Evolutionary conservation across 2,329 filamentous ascomycete genomes (phyloP), one percentile per base, ranked within the genome.

Genomic region (Penicillium verrucosum): DNA sequence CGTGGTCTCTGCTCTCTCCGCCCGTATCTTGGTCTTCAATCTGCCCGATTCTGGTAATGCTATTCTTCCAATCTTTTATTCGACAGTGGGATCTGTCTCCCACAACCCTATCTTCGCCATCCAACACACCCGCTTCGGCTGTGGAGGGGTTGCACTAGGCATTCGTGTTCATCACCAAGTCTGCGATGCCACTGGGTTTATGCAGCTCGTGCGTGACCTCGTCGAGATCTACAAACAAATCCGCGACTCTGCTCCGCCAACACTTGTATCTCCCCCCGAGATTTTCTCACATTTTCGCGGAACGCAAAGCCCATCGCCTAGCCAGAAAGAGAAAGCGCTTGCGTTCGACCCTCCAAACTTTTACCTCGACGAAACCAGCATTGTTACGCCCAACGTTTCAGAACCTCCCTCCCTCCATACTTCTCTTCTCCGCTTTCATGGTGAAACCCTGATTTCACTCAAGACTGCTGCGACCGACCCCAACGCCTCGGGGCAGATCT

Each of bases 101-200:
- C n/a, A 50, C 23, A 43, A 50, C n/a, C 29, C 52, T 6, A 47
- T 58, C 2, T 34, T 58, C 7, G 56, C 41, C 0, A 41, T 58
- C 21, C 51, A 58, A 34, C 56, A 55, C 37, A 56, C 51, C 1
- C 51, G 44, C 14, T 58, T 58, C 16, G 41, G 32, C 25, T 58
- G 56, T 42, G 56, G 56, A 8, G 45, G 51, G 16, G 55, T 56
- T 3, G 27, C 36, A 12, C 40, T 58, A 4, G 56, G 51, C 0
- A 50, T 58, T 25, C 46, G 52, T 8, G 23, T 58, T 16, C 51
- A 58, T 21, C 51, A 58, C 29, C 32, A 29, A 4, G 55, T 56
- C 11, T 58, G 56, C 18, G 56, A 58, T 40, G 40, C 56, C 25
- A 38, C 14, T 25, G 56, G 51, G 0, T 45, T 51, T 12, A 29